Conservation (phyloP, 257 asterid genomes). For the Solanum chiquidenum region DNA sequence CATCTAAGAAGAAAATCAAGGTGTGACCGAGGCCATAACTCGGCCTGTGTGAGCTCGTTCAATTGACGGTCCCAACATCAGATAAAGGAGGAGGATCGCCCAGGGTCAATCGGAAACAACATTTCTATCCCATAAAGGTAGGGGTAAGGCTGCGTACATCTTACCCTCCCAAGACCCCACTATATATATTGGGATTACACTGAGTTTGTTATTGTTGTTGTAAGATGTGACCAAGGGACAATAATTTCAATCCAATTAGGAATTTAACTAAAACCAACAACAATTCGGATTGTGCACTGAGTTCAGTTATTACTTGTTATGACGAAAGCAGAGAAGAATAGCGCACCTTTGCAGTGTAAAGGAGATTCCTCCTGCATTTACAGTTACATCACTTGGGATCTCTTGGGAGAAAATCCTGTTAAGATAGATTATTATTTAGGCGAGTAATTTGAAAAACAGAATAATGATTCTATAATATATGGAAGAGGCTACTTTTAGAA, state of each 20-base stretch:
- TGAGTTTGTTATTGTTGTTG: background rate
- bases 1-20: background rate
- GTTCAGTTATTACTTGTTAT: background rate
- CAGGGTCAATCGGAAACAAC: background rate
- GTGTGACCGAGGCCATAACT: background rate
- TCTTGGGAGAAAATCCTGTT: constrained; percentile 83
- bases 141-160: background rate
- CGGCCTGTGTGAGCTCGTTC: background rate
- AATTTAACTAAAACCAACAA: background rate
- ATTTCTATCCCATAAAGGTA: background rate
- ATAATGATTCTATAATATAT: background rate
- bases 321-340: background rate
- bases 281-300: no score
- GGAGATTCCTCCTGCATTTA: constrained; percentile 53
- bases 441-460: background rate
- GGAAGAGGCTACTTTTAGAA: background rate
- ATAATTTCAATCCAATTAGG: background rate
- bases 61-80: background rate
- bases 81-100: background rate
- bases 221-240: background rate
- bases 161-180: background rate
- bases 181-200: background rate
- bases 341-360: constrained; percentile 72
- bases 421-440: background rate
- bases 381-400: constrained; percentile 63